Evolutionary conservation across 2,329 filamentous ascomycete species (phyloP).

Genomic region (Endothia cerciana): DNA sequence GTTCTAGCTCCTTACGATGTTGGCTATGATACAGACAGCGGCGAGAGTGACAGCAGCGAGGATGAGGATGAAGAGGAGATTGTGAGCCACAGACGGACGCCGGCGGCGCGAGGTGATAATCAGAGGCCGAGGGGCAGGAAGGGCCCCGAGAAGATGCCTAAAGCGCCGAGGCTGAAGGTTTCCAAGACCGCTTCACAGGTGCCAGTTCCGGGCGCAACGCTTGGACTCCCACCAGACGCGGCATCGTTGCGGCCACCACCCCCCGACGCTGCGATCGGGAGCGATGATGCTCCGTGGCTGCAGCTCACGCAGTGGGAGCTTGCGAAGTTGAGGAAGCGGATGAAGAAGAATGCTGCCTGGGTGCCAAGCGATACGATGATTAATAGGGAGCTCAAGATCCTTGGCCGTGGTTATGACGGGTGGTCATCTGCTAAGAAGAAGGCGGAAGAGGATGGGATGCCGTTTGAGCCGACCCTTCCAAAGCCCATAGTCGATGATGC

Average conservation of each 20-base stretch:
- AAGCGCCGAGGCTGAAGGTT: slow-evolving; percentile 47
- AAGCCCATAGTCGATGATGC: slow-evolving; percentile 51
- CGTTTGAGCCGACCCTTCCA: slow-evolving; percentile 56
- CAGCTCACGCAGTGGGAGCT: slow-evolving; percentile 68
- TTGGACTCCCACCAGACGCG: slow-evolving; percentile 22
- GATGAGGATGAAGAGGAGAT: slow-evolving; percentile 56
- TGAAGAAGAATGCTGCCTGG: slow-evolving; percentile 93
- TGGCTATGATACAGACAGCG: slow-evolving; percentile 62
- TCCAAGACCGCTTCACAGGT: slow-evolving; percentile 32
- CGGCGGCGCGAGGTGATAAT: slow-evolving; percentile 38
- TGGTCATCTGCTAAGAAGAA: slow-evolving; percentile 65
- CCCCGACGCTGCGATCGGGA: slow-evolving; percentile 61
- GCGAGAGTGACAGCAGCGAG: slow-evolving; percentile 57
- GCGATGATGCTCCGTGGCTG: slow-evolving; percentile 66
- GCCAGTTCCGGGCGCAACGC: slow-evolving; percentile 22
- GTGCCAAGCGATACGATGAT: slow-evolving; percentile 86
- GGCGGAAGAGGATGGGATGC: slow-evolving; percentile 67
- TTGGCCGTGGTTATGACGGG: slow-evolving; percentile 69
- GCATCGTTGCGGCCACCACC: slow-evolving; percentile 60
- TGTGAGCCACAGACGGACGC: slow-evolving; percentile 42
- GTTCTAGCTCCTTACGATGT: slow-evolving; percentile 68
- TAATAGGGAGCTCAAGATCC: slow-evolving; percentile 71
- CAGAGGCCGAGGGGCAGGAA: slow-evolving; percentile 52
- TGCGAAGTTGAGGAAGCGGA: slow-evolving; percentile 74
- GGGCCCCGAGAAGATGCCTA: slow-evolving; percentile 37